Evolutionary conservation across 2,329 filamentous ascomycete genomes (phyloP).

Genomic region (Curvularia eragrostidis): DNA sequence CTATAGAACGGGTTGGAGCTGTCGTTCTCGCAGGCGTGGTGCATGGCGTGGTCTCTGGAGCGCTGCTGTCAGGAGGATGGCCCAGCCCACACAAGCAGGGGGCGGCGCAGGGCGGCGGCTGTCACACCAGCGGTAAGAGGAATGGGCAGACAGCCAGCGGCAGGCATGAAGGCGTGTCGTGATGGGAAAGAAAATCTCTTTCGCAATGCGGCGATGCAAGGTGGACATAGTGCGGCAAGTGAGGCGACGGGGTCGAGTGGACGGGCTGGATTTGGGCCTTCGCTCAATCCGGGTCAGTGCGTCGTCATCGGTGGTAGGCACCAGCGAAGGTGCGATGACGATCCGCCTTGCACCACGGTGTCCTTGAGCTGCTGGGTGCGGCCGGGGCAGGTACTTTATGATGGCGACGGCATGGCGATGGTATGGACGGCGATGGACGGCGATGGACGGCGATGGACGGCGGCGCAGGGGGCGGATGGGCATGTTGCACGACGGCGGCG

Average conservation of each 20-base stretch:
- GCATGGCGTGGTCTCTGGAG: conserved; percentile 14
- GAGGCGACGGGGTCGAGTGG: conserved; percentile 36
- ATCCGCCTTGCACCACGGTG: conserved; percentile 10
- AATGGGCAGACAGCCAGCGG: conserved; percentile 19
- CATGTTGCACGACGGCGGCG: conserved; percentile 15
- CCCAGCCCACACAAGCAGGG: conserved; percentile 10
- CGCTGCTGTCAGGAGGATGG: conserved; percentile 2
- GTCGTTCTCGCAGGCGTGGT: conserved; percentile 2
- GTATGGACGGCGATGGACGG: background rate
- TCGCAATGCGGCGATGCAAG: conserved; percentile 16
- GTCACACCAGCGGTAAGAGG: conserved; percentile 30
- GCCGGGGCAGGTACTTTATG: too few relatives aligned
- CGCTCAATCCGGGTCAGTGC: conserved; percentile 29
- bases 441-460: background rate
- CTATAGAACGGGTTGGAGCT: conserved; percentile 5
- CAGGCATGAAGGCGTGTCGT: conserved; percentile 9
- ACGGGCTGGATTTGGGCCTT: conserved; percentile 19
- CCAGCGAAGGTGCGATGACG: conserved; percentile 12
- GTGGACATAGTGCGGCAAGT: conserved; percentile 25
- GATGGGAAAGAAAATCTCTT: conserved; percentile 22
- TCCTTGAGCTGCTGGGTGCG: background rate
- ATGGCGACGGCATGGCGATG: too few relatives aligned
- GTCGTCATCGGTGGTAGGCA: conserved; percentile 33
- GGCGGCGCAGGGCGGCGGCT: conserved; percentile 19
- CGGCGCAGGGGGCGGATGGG: background rate